These are phyloP conservation scores for Annulohypoxylon moriforme DNA, from an alignment of 495 filamentous ascomycete genomes.

Conservation along the genomic window DNA sequence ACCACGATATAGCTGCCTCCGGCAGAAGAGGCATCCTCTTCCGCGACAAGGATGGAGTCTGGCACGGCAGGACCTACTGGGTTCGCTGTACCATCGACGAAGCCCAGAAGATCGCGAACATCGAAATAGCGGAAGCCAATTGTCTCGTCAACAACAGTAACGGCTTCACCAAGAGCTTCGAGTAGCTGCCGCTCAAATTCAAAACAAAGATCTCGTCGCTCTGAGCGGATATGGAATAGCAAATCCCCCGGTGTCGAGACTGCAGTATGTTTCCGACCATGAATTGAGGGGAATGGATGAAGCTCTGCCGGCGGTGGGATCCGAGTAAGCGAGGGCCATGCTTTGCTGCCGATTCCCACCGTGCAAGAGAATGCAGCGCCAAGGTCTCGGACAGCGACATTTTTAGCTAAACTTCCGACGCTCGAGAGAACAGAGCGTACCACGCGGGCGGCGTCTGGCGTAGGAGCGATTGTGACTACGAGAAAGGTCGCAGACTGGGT, in stretches of 20 bases:
- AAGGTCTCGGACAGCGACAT: slow-evolving; percentile 65
- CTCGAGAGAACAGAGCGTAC: slow-evolving; percentile 59
- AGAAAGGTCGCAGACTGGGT: slow-evolving; percentile 65
- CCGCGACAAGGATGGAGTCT: slow-evolving; percentile 56
- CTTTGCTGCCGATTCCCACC: slow-evolving; percentile 63
- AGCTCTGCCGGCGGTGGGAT: slow-evolving; percentile 63
- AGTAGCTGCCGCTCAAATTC: slow-evolving; percentile 68
- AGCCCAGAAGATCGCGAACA: slow-evolving; percentile 67
- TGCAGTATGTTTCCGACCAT: slow-evolving; percentile 59
- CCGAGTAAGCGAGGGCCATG: slow-evolving; percentile 60
- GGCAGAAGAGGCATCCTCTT: slow-evolving; percentile 53
- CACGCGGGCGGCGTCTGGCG: slow-evolving; percentile 47
- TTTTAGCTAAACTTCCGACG: slow-evolving; percentile 62
- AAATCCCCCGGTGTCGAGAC: slow-evolving; percentile 66
- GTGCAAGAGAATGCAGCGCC: slow-evolving; percentile 63
- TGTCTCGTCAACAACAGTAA: slow-evolving; percentile 63
- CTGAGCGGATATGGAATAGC: slow-evolving; percentile 68
- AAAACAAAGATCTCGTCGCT: slow-evolving; percentile 67
- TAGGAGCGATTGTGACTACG: slow-evolving; percentile 55
- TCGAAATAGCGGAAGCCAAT: slow-evolving; percentile 70
- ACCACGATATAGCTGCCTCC: slow-evolving; percentile 68
- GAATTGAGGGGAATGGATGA: slow-evolving; percentile 61
- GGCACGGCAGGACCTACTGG: slow-evolving; percentile 63
- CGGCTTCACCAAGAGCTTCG: slow-evolving; percentile 59
- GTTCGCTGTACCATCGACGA: slow-evolving; percentile 70